A percentile compares a stretch with the other conserved stretches of the same genome.
These are phyloP conservation scores for Hypericum perforatum DNA, from an alignment of 345 rosid species.

Conservation along the genomic window DNA sequence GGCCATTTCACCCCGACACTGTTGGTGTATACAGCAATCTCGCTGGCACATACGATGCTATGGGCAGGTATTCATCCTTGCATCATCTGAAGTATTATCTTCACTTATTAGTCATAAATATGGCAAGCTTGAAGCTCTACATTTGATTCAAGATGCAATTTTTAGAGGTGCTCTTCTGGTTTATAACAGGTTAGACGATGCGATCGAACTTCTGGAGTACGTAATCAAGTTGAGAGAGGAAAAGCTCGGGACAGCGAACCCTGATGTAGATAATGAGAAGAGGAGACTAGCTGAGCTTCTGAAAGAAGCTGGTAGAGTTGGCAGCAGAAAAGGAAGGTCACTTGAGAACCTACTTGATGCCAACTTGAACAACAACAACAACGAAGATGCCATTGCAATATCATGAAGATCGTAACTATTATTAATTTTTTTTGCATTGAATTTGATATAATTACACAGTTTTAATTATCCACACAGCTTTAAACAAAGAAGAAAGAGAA, in stretches of 20 bases:
- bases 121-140: too few relatives aligned
- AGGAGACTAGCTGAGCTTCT: slow-evolving; percentile 60
- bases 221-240: slow-evolving; percentile 77
- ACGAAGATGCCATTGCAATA: slow-evolving; percentile 29
- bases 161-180: slow-evolving; percentile 6
- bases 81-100: too few relatives aligned
- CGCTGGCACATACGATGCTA: slow-evolving; percentile 95
- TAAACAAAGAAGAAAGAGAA: too few relatives aligned
- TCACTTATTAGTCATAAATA: too few relatives aligned
- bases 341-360: slow-evolving; percentile 77
- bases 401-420: slow-evolving; percentile 10
- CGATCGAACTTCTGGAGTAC: slow-evolving; percentile 55
- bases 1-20: slow-evolving; percentile 86
- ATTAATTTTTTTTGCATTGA: too few relatives aligned
- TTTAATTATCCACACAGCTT: too few relatives aligned
- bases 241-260: slow-evolving; percentile 83
- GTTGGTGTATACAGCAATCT: slow-evolving; percentile 87
- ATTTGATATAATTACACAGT: too few relatives aligned
- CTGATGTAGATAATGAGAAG: slow-evolving; percentile 88
- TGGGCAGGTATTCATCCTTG: slow-evolving; percentile 61
- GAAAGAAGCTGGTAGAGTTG: slow-evolving; percentile 72
- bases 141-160: neutral
- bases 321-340: slow-evolving; percentile 59
- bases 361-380: slow-evolving; percentile 17
- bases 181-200: slow-evolving; percentile 68